Base-by-base conservation (phyloP, 176 grass and related monocot species). In the Saccharum spontaneum region DNA sequence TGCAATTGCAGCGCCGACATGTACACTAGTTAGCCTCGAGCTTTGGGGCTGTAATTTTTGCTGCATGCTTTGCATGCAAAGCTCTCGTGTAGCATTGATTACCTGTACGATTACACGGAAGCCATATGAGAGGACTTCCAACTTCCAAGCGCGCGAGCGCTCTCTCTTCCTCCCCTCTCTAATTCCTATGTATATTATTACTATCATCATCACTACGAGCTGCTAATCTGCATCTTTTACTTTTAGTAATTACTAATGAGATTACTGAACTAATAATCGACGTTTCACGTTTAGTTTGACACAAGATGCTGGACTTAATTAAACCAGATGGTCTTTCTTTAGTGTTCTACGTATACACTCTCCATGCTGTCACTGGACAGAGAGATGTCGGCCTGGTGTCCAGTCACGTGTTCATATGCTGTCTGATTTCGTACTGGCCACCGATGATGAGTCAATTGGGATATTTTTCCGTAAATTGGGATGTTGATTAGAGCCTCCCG, bases 11-110 rank as follows among this genome's bases (percentile, higher is more conserved):
- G 3, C 14, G 75, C 50, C 76, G 71, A 55, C 57, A 17, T 81
- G 61, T 87, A 76, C 46, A 75, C 34, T 67, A 67, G 61, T 31
- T 55, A 18, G 63, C 62, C 57, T 26, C 26, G 7, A 61, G 55
- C 22, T 23, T 31, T 23, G 73, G 78, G 78, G 83, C 78, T 63
- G 71, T 86, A 78, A 86, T 82, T 86, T 78, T 90, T 86, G 83
- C 50, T 86, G 84, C 79, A 36, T 45, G 74, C 79, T 12, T 68
- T 9, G 71, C 87, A 79, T 67, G 37, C 76, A 67, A 59, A 77
- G 80, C 52, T 77, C 44, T n/a, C 24, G 38, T 65, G 64, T 77
- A 82, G 65, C 78, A 78, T 72, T 69, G 43, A 75, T 85, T 38
- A n/a, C 64, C 26, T 75, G 80, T 72, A 75, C 24, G 54, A 86